Evolutionary conservation across 2,329 filamentous ascomycete species (phyloP).

Genomic region (Neofusicoccum kwambonambiense): DNA sequence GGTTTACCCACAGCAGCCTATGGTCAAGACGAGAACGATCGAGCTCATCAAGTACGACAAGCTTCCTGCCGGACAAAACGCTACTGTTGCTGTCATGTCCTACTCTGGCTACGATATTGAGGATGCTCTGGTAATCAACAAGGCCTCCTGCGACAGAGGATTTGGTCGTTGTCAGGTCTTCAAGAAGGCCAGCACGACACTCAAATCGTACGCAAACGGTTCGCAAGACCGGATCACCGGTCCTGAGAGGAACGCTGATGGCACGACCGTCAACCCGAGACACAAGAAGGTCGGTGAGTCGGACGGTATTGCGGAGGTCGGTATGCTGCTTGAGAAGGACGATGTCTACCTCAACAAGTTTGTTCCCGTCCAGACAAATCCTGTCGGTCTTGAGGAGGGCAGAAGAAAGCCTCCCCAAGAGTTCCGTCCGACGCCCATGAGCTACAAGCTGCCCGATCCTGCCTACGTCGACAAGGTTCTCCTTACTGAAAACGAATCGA

Average conservation of each 20-base stretch:
- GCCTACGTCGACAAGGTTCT: conserved; percentile 96
- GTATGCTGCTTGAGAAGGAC: conserved; percentile 71
- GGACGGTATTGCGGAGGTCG: conserved; percentile 89
- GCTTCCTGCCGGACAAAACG: conserved; percentile 93
- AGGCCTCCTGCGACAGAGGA: conserved; percentile 89
- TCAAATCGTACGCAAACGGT: conserved; percentile 88
- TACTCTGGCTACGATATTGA: conserved; percentile 99
- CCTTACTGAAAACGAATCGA: conserved; percentile 83
- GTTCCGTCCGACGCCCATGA: conserved; percentile 65
- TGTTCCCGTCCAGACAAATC: conserved; percentile 73
- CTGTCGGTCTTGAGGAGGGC: conserved; percentile 60
- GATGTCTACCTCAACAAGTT: conserved; percentile 92
- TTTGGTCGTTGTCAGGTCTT: conserved; percentile 98
- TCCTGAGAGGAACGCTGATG: conserved; percentile 60
- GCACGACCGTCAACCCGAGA: conserved; percentile 49
- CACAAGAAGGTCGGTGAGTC: conserved; percentile 68
- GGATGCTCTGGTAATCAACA: conserved; percentile 94
- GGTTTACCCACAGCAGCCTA: conserved; percentile 95
- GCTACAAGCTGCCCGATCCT: conserved; percentile 80
- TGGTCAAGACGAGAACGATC: conserved; percentile 97
- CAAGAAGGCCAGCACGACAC: conserved; percentile 82
- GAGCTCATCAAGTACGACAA: conserved; percentile 97
- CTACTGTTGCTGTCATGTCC: conserved; percentile 97
- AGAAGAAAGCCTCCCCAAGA: conserved; percentile 34
- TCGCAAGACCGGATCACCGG: conserved; percentile 55